Evolutionary conservation across 192 early-diverging fungal genomes (phyloP).

Genomic region (Gamsiella multidivaricata): DNA sequence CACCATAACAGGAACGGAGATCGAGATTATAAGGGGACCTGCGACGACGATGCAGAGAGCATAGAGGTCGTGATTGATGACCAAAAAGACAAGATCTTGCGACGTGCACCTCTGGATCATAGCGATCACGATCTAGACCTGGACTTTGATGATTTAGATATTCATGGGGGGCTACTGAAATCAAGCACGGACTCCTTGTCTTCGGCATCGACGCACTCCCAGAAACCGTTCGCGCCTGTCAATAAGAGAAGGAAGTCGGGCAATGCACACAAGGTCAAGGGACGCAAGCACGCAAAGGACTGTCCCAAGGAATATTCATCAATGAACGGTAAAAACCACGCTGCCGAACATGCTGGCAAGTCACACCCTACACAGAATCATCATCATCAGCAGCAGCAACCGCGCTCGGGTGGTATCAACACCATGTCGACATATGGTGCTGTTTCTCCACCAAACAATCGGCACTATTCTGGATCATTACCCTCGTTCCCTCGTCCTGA

Average conservation of each 20-base stretch:
- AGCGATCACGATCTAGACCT: constrained; percentile 11
- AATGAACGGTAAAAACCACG: neutral
- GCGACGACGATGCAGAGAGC: constrained; percentile 15
- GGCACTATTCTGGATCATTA: neutral
- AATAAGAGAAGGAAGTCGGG: constrained; percentile 39
- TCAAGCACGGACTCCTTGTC: constrained; percentile 19
- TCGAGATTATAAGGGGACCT: too few species aligned
- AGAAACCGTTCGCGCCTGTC: constrained; percentile 42
- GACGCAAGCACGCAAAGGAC: constrained; percentile 12
- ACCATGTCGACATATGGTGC: constrained; percentile 7
- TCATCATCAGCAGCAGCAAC: neutral
- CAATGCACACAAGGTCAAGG: constrained; percentile 1
- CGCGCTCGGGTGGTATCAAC: neutral
- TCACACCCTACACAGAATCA: neutral
- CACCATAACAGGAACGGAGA: neutral
- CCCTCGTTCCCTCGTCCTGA: neutral
- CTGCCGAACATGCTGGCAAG: too few species aligned
- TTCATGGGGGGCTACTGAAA: neutral
- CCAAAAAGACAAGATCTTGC: constrained; percentile 46
- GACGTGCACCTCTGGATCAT: neutral
- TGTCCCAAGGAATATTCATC: constrained; percentile 3
- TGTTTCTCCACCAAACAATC: neutral
- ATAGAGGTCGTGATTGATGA: constrained; percentile 44
- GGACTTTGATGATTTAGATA: constrained; percentile 13
- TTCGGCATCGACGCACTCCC: constrained; percentile 21